These are phyloP conservation scores for Bimuria novae-zelandiae DNA, from an alignment of 2,329 filamentous ascomycete species.

Conservation along the genomic window DNA sequence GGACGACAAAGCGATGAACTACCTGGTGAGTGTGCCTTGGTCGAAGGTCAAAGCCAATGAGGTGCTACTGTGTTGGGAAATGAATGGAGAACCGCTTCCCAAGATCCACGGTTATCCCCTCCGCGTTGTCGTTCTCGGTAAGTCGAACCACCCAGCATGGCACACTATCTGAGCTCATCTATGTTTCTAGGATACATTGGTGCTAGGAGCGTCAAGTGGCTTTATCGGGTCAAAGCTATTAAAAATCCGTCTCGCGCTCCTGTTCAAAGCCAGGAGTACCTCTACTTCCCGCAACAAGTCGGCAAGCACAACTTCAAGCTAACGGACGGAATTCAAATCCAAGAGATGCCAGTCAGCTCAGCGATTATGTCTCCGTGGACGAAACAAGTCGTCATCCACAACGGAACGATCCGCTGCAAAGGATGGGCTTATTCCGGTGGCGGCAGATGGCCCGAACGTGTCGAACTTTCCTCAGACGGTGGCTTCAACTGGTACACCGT, in stretches of 20 bases:
- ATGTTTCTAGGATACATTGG: conserved; percentile 62
- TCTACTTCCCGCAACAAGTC: conserved; percentile 70
- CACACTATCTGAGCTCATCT: not conserved
- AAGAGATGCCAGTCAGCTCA: conserved; percentile 72
- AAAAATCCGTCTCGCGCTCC: conserved; percentile 60
- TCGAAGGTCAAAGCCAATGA: conserved; percentile 70
- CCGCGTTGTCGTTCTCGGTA: conserved; percentile 62
- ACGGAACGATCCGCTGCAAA: conserved; percentile 61
- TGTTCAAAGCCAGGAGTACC: conserved; percentile 68
- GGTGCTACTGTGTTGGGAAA: conserved; percentile 71
- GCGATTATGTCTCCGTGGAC: conserved; percentile 68
- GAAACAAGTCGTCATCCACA: conserved; percentile 65
- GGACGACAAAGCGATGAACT: conserved; percentile 67
- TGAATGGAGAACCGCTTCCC: conserved; percentile 69
- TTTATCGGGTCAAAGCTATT: conserved; percentile 67
- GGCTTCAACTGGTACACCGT: conserved; percentile 69
- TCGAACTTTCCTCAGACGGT: conserved; percentile 67
- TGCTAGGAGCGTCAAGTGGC: conserved; percentile 66
- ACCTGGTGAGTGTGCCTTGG: conserved; percentile 68
- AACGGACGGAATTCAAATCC: conserved; percentile 67
- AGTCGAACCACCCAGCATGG: not conserved
- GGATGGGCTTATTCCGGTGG: conserved; percentile 53
- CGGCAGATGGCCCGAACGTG: conserved; percentile 57
- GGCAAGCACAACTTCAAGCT: conserved; percentile 68
- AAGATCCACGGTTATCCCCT: conserved; percentile 69